Evolutionary conservation across 2,329 filamentous ascomycete genomes (phyloP).

Genomic region (Nannizziopsis barbatae): DNA sequence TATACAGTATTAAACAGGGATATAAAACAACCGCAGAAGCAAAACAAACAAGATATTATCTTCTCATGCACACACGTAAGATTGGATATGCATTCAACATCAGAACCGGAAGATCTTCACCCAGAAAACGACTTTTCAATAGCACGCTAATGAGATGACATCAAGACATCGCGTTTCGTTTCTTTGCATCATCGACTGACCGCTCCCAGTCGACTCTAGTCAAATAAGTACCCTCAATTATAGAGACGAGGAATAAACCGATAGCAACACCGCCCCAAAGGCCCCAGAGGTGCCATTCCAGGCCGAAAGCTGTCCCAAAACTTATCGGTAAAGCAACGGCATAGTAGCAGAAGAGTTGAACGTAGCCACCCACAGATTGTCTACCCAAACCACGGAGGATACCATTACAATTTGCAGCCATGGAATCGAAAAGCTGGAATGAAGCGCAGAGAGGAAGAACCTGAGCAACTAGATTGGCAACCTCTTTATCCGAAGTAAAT

Average conservation of each 20-base stretch:
- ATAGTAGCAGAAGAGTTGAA: slow-evolving; percentile 81
- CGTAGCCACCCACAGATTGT: slow-evolving; percentile 81
- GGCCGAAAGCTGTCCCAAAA: slow-evolving; percentile 63
- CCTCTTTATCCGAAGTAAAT: slow-evolving; percentile 62
- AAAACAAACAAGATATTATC: too few species aligned
- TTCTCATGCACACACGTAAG: too few species aligned
- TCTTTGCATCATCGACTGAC: slow-evolving; percentile 50
- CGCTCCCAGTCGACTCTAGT: slow-evolving; percentile 45
- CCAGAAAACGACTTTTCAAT: not conserved
- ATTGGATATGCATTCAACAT: not conserved
- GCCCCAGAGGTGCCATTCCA: slow-evolving; percentile 65
- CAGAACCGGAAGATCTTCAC: not conserved
- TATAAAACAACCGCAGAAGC: too few species aligned
- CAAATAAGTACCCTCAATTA: slow-evolving; percentile 48
- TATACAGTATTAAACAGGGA: too few species aligned
- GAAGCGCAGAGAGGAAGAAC: slow-evolving; percentile 72
- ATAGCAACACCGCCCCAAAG: slow-evolving; percentile 71
- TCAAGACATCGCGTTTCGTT: slow-evolving; percentile 41
- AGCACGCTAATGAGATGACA: not conserved
- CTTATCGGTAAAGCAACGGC: slow-evolving; percentile 72
- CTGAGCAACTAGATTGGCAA: slow-evolving; percentile 55
- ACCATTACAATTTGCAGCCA: slow-evolving; percentile 70
- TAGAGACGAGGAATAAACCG: slow-evolving; percentile 50
- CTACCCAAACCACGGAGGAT: slow-evolving; percentile 76
- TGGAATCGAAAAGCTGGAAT: slow-evolving; percentile 80